phyloP scores from a whole-genome alignment of 495 filamentous ascomycete genomes.

The Penicillium bovifimosum region DNA sequence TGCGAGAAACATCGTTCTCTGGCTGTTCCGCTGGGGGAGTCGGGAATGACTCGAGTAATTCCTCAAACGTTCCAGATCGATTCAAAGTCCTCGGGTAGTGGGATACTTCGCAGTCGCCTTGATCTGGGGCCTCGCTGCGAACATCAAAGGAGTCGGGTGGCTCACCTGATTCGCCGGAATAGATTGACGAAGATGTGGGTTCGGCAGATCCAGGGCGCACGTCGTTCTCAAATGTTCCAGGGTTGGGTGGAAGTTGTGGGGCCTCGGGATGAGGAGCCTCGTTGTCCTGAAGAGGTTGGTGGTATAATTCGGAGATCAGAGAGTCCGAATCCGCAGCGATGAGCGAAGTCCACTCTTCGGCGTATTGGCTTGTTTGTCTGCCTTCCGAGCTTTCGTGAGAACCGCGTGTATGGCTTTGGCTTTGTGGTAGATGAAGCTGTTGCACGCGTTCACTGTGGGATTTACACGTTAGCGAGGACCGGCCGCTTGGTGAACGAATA shows the following conservation, averaged over 20 bases:
- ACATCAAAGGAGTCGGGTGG: background rate
- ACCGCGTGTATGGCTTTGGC: background rate
- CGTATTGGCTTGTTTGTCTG: background rate
- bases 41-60: background rate
- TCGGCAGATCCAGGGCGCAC: background rate
- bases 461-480: background rate
- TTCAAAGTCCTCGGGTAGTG: background rate
- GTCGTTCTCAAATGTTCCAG: background rate
- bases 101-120: background rate
- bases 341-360: background rate
- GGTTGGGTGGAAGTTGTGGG: background rate
- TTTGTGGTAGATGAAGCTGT: background rate
- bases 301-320: background rate
- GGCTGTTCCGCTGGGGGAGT: background rate
- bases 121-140: background rate
- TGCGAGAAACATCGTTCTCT: background rate
- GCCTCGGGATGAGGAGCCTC: background rate
- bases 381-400: background rate
- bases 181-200: background rate
- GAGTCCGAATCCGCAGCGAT: background rate
- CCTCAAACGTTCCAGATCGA: background rate
- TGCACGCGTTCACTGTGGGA: background rate
- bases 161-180: constrained; percentile 2
- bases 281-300: background rate
- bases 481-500: background rate